Evolutionary conservation across 2,329 filamentous ascomycete species (phyloP).

Genomic region (Phaeosphaeria sp.): DNA sequence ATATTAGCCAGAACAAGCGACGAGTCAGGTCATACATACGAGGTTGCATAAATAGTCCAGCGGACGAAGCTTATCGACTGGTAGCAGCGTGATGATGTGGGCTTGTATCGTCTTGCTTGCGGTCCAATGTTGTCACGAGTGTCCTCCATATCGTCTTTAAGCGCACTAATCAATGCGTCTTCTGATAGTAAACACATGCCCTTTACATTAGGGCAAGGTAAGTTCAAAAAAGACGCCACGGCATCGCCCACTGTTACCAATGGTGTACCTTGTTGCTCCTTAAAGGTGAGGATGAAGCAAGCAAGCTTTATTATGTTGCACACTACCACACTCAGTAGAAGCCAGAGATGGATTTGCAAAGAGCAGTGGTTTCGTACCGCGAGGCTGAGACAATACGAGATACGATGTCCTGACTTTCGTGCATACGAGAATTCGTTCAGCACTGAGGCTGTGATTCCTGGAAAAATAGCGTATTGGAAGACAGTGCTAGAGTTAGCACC

Average conservation of each 20-base stretch:
- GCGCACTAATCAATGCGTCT: not conserved
- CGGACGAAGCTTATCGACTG: slow-evolving; percentile 4
- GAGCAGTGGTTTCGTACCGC: not conserved
- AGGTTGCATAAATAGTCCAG: slow-evolving; percentile 7
- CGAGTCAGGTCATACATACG: slow-evolving; percentile 1
- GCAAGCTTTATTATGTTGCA: slow-evolving; percentile 7
- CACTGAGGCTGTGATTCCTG: not conserved
- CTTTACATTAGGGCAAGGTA: not conserved
- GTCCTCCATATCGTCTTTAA: not conserved
- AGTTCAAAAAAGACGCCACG: slow-evolving; percentile 6
- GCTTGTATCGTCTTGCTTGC: slow-evolving; percentile 1
- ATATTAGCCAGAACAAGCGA: not conserved
- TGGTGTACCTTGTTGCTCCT: slow-evolving; percentile 3
- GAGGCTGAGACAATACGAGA: not conserved
- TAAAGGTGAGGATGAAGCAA: slow-evolving; percentile 5
- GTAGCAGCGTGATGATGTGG: slow-evolving; percentile 2
- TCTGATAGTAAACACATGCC: not conserved
- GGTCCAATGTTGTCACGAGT: not conserved
- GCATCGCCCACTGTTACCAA: slow-evolving; percentile 9
- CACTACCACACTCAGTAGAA: slow-evolving; percentile 2
- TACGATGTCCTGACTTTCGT: not conserved
- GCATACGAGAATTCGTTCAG: no score
- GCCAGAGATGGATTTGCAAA: slow-evolving; percentile 9
- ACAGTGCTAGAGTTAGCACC: no score
- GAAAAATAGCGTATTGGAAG: no score